Evolutionary conservation across 108 stramenopile species (phyloP).

Genomic region (Discostella pseudostelligera): DNA sequence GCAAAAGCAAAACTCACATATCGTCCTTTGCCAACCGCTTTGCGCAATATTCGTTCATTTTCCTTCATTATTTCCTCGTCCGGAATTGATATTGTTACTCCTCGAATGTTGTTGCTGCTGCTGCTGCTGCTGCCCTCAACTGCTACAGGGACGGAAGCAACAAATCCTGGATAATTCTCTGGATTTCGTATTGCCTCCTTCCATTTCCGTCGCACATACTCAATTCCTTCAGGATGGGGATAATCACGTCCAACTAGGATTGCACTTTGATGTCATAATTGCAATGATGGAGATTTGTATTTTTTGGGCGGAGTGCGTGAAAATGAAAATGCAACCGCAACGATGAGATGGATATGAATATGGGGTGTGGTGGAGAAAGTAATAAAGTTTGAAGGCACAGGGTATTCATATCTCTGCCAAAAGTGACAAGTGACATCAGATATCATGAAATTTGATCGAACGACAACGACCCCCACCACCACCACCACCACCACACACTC

Average conservation of each 20-base stretch:
- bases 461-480: too few relatives aligned
- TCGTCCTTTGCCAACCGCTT: conserved; percentile 82
- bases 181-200: conserved; percentile 82
- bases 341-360: too few relatives aligned
- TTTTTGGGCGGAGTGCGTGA: neutral
- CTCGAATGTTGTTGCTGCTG: too few relatives aligned
- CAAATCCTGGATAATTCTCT: conserved; percentile 29
- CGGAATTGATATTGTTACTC: neutral
- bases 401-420: too few relatives aligned
- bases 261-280: conserved; percentile 24
- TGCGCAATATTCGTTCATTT: conserved; percentile 82
- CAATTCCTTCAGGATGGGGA: conserved; percentile 77
- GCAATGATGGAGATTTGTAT: too few relatives aligned
- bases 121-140: neutral
- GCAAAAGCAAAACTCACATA: conserved; percentile 47
- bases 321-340: neutral
- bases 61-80: conserved; percentile 17
- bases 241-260: conserved; percentile 86
- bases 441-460: too few relatives aligned
- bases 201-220: conserved; percentile 75
- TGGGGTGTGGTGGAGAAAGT: too few relatives aligned
- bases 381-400: too few relatives aligned
- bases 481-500: too few relatives aligned
- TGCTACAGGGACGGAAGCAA: neutral
- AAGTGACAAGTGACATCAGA: too few relatives aligned